Conservation (phyloP, 2,329 filamentous ascomycete species). For the Diaporthe humulicola region DNA sequence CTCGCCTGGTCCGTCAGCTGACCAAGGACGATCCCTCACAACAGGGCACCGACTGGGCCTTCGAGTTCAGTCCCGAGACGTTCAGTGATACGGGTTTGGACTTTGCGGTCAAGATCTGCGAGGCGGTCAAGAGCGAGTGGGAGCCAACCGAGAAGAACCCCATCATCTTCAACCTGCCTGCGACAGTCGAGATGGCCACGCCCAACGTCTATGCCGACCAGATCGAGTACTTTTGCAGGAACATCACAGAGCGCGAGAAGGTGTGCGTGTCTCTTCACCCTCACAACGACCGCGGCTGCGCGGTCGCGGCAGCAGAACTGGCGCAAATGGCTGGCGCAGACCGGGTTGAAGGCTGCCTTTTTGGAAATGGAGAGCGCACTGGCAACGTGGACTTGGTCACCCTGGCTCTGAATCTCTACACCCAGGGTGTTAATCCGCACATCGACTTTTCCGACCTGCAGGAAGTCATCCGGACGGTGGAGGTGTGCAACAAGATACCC, state of each 20-base stretch:
- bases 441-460: conserved; percentile 94
- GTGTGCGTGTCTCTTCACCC: conserved; percentile 91
- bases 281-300: conserved; percentile 94
- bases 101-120: conserved; percentile 85
- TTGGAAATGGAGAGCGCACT: conserved; percentile 95
- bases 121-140: conserved; percentile 96
- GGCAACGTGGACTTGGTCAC: conserved; percentile 97
- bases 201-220: conserved; percentile 97
- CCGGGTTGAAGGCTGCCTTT: conserved; percentile 92
- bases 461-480: conserved; percentile 87
- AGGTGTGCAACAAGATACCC: conserved; percentile 94
- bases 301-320: conserved; percentile 89
- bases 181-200: conserved; percentile 94
- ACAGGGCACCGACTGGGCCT: conserved; percentile 76
- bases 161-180: conserved; percentile 97
- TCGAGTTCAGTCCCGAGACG: conserved; percentile 87
- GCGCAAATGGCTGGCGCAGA: conserved; percentile 97
- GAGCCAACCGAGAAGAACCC: conserved; percentile 81
- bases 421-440: conserved; percentile 86
- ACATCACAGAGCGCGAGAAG: conserved; percentile 88
- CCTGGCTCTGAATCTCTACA: conserved; percentile 93
- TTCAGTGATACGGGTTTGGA: conserved; percentile 93
- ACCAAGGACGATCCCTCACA: conserved; percentile 81
- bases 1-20: conserved; percentile 87
- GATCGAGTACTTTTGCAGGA: conserved; percentile 93